Conservation (phyloP, 2,329 filamentous ascomycete genomes). For the Lasiodiplodia sp. region DNA sequence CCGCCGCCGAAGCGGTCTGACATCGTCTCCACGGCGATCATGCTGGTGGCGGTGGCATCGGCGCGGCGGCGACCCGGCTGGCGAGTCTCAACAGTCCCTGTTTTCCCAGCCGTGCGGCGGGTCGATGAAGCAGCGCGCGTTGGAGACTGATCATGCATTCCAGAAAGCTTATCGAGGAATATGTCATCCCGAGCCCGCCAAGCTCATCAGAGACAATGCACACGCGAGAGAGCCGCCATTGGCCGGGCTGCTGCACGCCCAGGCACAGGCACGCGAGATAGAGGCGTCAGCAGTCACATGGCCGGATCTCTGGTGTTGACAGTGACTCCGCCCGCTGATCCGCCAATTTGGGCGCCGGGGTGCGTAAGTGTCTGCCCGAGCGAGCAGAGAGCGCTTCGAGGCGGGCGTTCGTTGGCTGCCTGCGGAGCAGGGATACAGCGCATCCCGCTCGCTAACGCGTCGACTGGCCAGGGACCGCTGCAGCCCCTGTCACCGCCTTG, state of each 20-base stretch:
- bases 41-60: not conserved
- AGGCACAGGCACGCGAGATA: not conserved
- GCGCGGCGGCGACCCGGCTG: not conserved
- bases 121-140: slow-evolving; percentile 14
- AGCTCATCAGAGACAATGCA: not conserved
- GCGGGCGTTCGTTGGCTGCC: slow-evolving; percentile 21
- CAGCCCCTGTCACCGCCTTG: slow-evolving; percentile 28
- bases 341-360: not conserved
- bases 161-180: slow-evolving; percentile 7
- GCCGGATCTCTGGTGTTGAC: slow-evolving; percentile 24
- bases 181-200: not conserved
- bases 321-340: slow-evolving; percentile 6
- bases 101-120: not conserved
- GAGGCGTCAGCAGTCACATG: not conserved
- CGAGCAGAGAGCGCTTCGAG: slow-evolving; percentile 21
- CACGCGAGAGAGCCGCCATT: not conserved
- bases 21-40: slow-evolving; percentile 10
- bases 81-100: not conserved
- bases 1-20: slow-evolving; percentile 19
- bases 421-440: not conserved
- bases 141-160: slow-evolving; percentile 18
- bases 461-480: slow-evolving; percentile 29
- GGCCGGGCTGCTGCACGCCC: not conserved
- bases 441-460: slow-evolving; percentile 26
- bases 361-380: not conserved